These are phyloP conservation scores for Penicillium sp. DNA, from an alignment of 2,329 filamentous ascomycete species.

Conservation along the genomic window DNA sequence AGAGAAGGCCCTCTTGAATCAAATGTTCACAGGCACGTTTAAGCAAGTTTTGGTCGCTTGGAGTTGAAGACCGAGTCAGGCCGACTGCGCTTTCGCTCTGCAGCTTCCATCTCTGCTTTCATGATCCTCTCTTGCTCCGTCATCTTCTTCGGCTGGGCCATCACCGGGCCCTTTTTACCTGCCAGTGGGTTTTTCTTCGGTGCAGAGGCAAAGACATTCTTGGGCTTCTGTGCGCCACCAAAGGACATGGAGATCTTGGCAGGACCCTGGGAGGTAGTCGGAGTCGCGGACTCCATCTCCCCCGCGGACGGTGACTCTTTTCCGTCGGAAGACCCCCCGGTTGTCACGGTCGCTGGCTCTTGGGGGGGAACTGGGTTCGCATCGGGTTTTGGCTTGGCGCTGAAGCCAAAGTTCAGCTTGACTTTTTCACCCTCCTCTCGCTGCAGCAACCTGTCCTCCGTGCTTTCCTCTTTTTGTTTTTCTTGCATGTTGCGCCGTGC, in stretches of 20 bases:
- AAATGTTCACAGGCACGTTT: slow-evolving; percentile 17
- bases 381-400: slow-evolving; percentile 20
- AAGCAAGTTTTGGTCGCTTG: slow-evolving; percentile 32
- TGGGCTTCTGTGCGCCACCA: slow-evolving; percentile 44
- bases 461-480: slow-evolving; percentile 39
- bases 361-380: slow-evolving; percentile 20
- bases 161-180: slow-evolving; percentile 56
- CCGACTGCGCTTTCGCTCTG: slow-evolving; percentile 60
- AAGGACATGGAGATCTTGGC: slow-evolving; percentile 59
- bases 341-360: slow-evolving; percentile 2
- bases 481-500: slow-evolving; percentile 56
- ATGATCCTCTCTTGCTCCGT: slow-evolving; percentile 84
- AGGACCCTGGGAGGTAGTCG: slow-evolving; percentile 11
- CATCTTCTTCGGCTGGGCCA: slow-evolving; percentile 69
- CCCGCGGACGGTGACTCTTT: slow-evolving; percentile 10
- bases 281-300: background rate
- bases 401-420: slow-evolving; percentile 59
- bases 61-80: slow-evolving; percentile 26
- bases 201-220: slow-evolving; percentile 60
- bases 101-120: slow-evolving; percentile 61
- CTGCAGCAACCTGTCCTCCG: slow-evolving; percentile 40
- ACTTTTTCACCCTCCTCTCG: slow-evolving; percentile 69
- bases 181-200: slow-evolving; percentile 66
- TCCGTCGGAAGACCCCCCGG: slow-evolving; percentile 17
- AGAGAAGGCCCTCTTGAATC: too few relatives aligned